Evolutionary conservation across 441 rosid species (phyloP), one percentile per base, ranked within the genome.

Genomic region (Hura crepitans): DNA sequence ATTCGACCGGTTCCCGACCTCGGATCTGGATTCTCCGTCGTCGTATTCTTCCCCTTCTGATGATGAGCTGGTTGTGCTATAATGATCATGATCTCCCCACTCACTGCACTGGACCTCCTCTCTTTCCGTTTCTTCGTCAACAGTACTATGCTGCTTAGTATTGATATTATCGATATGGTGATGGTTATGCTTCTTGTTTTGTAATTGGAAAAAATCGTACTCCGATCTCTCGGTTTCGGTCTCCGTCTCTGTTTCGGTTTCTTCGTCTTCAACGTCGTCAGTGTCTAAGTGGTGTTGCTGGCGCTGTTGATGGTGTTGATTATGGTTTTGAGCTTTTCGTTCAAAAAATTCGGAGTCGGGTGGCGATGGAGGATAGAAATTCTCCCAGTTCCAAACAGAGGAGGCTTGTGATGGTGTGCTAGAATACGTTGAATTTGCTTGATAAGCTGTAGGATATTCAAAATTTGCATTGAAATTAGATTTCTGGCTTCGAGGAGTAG

Each of bases 91-190:
- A 74, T 91, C 93, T 6, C 81, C 98, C 97, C 96, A 94, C 54
- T 94, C 96, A 65, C 97, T 94, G 81, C 96, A 94, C 75, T 85
- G 96, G 23, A 94, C 98, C 73, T 94, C 98, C 82, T 94, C 98
- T 68, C 94, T 76, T 79, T 91, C 97, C 0, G 89, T 79, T 81
- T 86, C 89, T 53, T 76, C 82, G 7, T 77, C 90, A 14, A 72
- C 82, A 7, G 69, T 62, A 27, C 62, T 72, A 22, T 71, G 53
- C 54, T 77, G 75, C 71, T 64, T 72, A 23, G 39, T 74, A 59
- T 75, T 46, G 46, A 65, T 28, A 56, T 28, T 51, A 47, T 60
- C 33, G 62, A 67, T 68, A 14, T 65, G 76, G 47, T 63, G 68
- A 31, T 58, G 4, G 58, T 61, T 53, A 14, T 61, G 62, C 62